Base-by-base conservation (phyloP, 179 eudicot species). In the Monotropa hypopitys region DNA sequence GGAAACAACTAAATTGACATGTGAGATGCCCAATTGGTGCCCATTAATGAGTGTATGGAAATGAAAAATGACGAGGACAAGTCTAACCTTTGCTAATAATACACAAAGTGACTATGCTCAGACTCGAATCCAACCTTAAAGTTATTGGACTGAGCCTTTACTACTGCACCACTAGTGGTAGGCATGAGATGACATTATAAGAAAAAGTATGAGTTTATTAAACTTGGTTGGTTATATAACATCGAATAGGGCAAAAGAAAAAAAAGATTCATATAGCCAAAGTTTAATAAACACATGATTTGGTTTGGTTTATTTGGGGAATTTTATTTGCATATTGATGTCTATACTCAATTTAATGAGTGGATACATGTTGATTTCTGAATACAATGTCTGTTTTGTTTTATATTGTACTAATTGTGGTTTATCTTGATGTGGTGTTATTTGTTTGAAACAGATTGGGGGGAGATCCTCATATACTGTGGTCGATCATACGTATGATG, bases 401-500 rank as follows among this genome's bases (percentile, higher is more conserved):
- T 3, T 61, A 12, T 15, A 12, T 61, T 18, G 18, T 61, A 6
- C 13, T 28, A 30, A 28, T 28, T 28, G 66, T 59, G 67, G 38
- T 26, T 59, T 3, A 61, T 61, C 67, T 61, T 4, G 1, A 28
- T 61, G 67, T 61, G 21, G 67, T 61, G 21, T 9, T 74, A 3
- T 23, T 10, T 2, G 28, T 18, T 49, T 78, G 40, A 78, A 42
- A 76, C 80, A 90, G 97, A 78, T 81, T 72, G 88, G 42, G 9
- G 91, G 88, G 74, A 78, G 87, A 45, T 84, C 91, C 18, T 82
- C 86, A 0, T 96, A 96, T 56, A 96, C 96, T 9, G 84, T 96
- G 8, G 99, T 96, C 21, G 99, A 96, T 83, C 99, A 96, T 81
- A 87, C 92, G 2, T 96, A 96, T 80, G 99, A 96, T 85, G 99